Conservation (phyloP, 2,329 filamentous ascomycete species). For the Penicillium sp. region DNA sequence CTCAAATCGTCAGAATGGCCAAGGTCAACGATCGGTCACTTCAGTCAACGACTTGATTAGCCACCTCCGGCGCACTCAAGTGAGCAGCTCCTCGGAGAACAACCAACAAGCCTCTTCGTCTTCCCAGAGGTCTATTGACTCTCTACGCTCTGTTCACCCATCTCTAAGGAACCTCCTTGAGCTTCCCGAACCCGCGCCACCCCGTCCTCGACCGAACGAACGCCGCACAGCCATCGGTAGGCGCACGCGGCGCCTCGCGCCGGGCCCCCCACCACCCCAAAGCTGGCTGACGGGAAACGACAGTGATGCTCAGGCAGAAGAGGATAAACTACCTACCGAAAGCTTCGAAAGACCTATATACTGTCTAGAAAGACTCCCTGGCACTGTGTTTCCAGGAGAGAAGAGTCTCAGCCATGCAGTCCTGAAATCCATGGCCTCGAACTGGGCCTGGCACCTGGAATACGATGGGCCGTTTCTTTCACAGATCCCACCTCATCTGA, state of each 20-base stretch:
- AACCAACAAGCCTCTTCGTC: conserved; percentile 7
- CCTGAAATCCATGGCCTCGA: conserved; percentile 51
- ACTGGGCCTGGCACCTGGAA: conserved; percentile 55
- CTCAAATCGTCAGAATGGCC: conserved; percentile 27
- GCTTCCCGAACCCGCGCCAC: conserved; percentile 42
- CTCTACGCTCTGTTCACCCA: conserved; percentile 42
- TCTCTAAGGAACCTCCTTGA: conserved; percentile 44
- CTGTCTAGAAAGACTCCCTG: conserved; percentile 40
- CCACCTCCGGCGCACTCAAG: conserved; percentile 44
- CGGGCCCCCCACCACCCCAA: conserved; percentile 45
- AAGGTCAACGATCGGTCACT: conserved; percentile 18
- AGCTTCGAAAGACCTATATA: conserved; percentile 22
- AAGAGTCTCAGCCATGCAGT: conserved; percentile 49
- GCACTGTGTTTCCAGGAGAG: conserved; percentile 33
- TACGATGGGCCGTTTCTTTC: conserved; percentile 55
- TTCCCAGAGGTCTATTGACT: conserved; percentile 16
- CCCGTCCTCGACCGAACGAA: conserved; percentile 38
- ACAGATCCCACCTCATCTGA: conserved; percentile 49
- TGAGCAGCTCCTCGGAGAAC: conserved; percentile 22
- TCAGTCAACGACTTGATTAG: conserved; percentile 48
- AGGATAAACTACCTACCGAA: conserved; percentile 5
- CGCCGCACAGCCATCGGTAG: conserved; percentile 32
- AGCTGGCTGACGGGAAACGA: conserved; percentile 41
- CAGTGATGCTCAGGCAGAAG: conserved; percentile 1
- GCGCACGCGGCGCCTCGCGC: conserved; percentile 33